Conservation (phyloP, 352 stramenopile genomes). For the Phytophthora pinifolia region DNA sequence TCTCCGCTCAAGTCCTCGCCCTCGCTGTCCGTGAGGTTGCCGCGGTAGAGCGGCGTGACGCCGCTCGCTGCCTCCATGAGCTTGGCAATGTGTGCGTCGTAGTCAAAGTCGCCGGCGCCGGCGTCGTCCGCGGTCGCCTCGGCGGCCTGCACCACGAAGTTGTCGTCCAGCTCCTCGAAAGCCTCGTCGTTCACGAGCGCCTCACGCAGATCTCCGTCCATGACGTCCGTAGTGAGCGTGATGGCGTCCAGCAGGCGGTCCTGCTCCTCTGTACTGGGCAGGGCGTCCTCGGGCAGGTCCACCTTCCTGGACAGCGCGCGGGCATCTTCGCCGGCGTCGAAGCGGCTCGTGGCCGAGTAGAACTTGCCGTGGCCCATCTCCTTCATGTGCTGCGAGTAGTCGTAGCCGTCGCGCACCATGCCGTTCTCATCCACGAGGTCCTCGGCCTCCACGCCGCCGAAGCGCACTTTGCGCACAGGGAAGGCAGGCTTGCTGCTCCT, state of each 20-base stretch:
- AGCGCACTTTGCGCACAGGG: constrained; percentile 61
- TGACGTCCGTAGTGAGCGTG: constrained; percentile 81
- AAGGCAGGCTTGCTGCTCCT: constrained; percentile 38
- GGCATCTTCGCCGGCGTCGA: constrained; percentile 46
- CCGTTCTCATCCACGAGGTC: constrained; percentile 88
- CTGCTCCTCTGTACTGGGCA: constrained; percentile 69
- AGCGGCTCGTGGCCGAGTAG: constrained; percentile 72
- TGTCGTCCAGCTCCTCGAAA: constrained; percentile 91
- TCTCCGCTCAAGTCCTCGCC: constrained; percentile 89
- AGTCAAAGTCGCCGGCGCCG: constrained; percentile 82
- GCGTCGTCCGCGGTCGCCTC: constrained; percentile 40
- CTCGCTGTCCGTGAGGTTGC: constrained; percentile 70
- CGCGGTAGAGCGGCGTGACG: constrained; percentile 58
- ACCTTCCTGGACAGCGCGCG: constrained; percentile 61
- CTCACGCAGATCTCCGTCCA: constrained; percentile 86
- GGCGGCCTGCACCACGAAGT: constrained; percentile 88
- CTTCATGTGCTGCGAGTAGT: constrained; percentile 93
- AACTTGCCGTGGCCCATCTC: constrained; percentile 89
- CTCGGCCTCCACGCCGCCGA: constrained; percentile 61
- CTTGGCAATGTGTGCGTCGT: constrained; percentile 92
- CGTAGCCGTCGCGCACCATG: constrained; percentile 91
- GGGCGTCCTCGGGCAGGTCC: constrained; percentile 62
- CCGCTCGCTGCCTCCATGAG: constrained; percentile 89
- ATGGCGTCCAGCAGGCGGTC: constrained; percentile 84
- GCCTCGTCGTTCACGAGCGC: constrained; percentile 80